phyloP scores from a whole-genome alignment of 805 yeast species.

The Priceomyces castillae region DNA sequence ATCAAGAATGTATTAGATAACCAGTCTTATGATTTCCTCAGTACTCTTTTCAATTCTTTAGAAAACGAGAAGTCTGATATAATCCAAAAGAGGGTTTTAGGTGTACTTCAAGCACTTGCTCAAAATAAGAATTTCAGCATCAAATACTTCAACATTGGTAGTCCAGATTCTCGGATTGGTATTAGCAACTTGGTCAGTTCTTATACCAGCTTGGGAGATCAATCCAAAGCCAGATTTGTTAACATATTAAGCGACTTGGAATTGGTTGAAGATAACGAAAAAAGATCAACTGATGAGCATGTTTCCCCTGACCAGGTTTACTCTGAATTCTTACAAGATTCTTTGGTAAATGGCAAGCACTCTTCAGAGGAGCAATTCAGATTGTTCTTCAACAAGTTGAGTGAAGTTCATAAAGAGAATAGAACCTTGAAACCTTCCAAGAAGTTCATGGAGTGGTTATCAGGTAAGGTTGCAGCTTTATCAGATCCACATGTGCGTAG shows the following conservation, averaged over 20 bases:
- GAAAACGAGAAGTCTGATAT: constrained; percentile 20
- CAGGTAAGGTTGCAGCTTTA: constrained; percentile 32
- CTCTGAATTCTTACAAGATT: constrained; percentile 37
- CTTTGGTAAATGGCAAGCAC: constrained; percentile 22
- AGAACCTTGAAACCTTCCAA: constrained; percentile 27
- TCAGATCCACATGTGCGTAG: constrained; percentile 23
- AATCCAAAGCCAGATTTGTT: constrained; percentile 38
- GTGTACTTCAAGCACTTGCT: constrained; percentile 48
- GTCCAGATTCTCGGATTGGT: constrained; percentile 13
- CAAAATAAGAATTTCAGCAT: constrained; percentile 33
- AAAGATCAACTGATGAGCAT: constrained; percentile 16
- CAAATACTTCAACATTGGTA: constrained; percentile 21
- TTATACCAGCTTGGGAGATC: constrained; percentile 25
- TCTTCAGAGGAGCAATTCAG: constrained; percentile 38
- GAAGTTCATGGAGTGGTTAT: constrained; percentile 64
- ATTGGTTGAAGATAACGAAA: constrained; percentile 16
- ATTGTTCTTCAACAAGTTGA: constrained; percentile 34
- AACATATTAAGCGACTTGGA: constrained; percentile 48
- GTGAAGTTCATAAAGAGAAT: constrained; percentile 30
- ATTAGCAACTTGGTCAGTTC: constrained; percentile 22
- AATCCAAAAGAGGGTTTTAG: constrained; percentile 48
- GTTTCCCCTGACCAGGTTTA: constrained; percentile 24
- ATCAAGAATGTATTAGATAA: constrained; percentile 32
- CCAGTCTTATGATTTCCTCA: constrained; percentile 17
- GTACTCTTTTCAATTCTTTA: constrained; percentile 21